Conservation (phyloP, 1,139 yeast genomes). For the Suhomyces panamericanus region DNA sequence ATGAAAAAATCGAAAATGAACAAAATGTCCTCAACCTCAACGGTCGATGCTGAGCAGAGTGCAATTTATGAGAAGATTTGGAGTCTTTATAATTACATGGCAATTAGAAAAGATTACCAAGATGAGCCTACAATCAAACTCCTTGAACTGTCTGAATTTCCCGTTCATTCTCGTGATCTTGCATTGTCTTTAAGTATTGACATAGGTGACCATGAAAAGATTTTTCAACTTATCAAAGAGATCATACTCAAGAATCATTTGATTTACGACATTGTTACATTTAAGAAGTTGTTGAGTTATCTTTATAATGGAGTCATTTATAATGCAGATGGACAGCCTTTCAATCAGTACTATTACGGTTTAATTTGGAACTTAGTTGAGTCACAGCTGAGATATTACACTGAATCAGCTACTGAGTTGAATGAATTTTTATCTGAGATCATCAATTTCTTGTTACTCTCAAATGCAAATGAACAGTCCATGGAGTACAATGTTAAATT, state of each 20-base stretch:
- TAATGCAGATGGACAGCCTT: constrained; percentile 21
- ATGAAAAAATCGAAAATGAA: background rate
- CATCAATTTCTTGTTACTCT: constrained; percentile 23
- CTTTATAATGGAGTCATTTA: constrained; percentile 32
- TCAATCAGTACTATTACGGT: constrained; percentile 34
- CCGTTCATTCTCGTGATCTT: constrained; percentile 29
- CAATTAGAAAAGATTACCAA: constrained; percentile 42
- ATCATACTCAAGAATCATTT: constrained; percentile 36
- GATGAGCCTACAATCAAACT: constrained; percentile 7
- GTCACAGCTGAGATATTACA: constrained; percentile 33
- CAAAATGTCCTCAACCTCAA: background rate
- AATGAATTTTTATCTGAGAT: constrained; percentile 39
- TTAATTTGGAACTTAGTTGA: constrained; percentile 39
- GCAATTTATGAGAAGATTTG: constrained; percentile 26
- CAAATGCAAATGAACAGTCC: constrained; percentile 11
- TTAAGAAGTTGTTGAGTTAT: constrained; percentile 35
- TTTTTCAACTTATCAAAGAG: constrained; percentile 42
- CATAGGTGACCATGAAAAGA: constrained; percentile 37
- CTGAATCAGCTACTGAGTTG: constrained; percentile 19
- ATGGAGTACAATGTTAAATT: constrained; percentile 19
- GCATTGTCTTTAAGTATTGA: constrained; percentile 36
- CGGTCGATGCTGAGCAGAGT: background rate
- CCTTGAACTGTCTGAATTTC: background rate
- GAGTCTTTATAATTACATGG: constrained; percentile 37
- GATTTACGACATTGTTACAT: constrained; percentile 30